Evolutionary conservation across 2,329 filamentous ascomycete genomes (phyloP), one percentile per base, ranked within the genome.

Genomic region (Simplicillium sp.): DNA sequence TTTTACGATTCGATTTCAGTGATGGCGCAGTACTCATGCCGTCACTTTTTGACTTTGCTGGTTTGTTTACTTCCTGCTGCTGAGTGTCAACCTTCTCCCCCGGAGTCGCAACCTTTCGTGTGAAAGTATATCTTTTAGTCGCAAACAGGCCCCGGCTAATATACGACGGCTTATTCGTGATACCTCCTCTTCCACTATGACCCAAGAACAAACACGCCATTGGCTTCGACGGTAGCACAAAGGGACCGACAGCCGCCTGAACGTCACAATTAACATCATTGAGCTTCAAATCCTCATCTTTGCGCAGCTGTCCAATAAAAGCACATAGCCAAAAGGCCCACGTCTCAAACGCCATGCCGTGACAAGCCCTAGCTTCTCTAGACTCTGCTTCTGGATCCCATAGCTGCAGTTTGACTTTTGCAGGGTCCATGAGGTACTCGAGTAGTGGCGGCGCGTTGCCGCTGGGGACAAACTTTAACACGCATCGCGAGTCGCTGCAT

Each of bases 241-340:
- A 59, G 3, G 60, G 54, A 1, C 58, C 62, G 2, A 50, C 56
- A 4, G 60, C 54, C 4, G 60, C 53, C 37, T 62, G 61, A 3
- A 43, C 43, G 14, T 51, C 41, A 3, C 49, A 31, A 3, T 36
- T 36, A 7, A 53, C 37, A 1, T 50, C 54, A 1, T 42, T 41
- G 9, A 41, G 38, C 13, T 46, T 45, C 15, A 67, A 45, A 45
- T 67, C 64, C 3, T 43, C 38, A 40, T 67, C 61, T 7, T 51
- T 43, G 14, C 50, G 54, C 4, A 66, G 48, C 36, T 67, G 62
- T 2, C 62, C 64, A 9, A 66, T 53, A 37, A 66, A 54, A 5
- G 61, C 55, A 44, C 63, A 64, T 3, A 66, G 48, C 62, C 64
- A 67, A 37, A 67, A 66, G 1, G 58, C 60, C 61, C 62, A 66